Percentiles rank a stretch among this genome's conserved stretches.
These are phyloP conservation scores for Arachnomyces sp. DNA, from an alignment of 2,329 filamentous ascomycete species.

Conservation along the genomic window DNA sequence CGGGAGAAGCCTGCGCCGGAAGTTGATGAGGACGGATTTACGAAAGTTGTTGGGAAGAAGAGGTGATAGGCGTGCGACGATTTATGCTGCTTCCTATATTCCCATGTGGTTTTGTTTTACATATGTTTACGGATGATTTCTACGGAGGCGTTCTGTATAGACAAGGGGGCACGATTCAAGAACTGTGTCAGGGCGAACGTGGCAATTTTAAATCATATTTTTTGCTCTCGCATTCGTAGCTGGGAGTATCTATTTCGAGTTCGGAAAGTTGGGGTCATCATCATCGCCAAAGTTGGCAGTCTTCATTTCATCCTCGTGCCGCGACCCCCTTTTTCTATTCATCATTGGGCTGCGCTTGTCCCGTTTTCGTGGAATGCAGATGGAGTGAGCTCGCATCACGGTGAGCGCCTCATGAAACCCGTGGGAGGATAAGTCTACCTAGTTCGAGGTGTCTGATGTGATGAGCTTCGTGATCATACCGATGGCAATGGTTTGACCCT, in stretches of 20 bases:
- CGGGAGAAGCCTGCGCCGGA: conserved; percentile 61
- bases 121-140: not conserved
- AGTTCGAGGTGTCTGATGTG: conserved; percentile 26
- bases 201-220: too few species aligned
- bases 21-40: conserved; percentile 75
- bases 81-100: conserved; percentile 2
- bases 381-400: too few species aligned
- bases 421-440: too few species aligned
- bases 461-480: conserved; percentile 96
- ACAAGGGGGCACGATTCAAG: too few species aligned
- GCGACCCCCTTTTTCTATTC: not conserved
- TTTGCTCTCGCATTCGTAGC: too few species aligned
- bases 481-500: conserved; percentile 99
- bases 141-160: too few species aligned
- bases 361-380: too few species aligned
- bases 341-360: too few species aligned
- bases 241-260: too few species aligned
- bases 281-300: not conserved
- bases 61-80: conserved; percentile 33
- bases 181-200: too few species aligned
- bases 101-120: conserved; percentile 1
- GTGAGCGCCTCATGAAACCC: too few species aligned
- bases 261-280: too few species aligned
- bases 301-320: not conserved
- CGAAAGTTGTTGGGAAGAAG: conserved; percentile 63